These are phyloP conservation scores for Vickermania spadyakhi DNA, from an alignment of 208 protist species.

Conservation along the genomic window DNA sequence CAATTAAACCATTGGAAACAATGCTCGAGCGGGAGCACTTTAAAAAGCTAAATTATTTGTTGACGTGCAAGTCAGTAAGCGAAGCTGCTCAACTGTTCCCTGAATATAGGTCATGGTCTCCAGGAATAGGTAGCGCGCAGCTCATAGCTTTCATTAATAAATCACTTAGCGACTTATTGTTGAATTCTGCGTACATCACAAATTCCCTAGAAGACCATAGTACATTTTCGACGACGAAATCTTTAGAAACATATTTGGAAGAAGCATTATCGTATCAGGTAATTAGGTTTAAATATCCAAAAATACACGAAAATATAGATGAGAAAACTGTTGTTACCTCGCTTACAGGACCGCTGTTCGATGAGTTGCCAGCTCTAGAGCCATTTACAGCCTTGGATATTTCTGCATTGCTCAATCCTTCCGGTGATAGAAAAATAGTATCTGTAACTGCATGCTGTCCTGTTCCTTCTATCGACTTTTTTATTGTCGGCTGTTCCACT, in stretches of 20 bases:
- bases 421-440: slow-evolving; percentile 5
- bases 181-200: slow-evolving; percentile 46
- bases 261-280: slow-evolving; percentile 51
- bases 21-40: slow-evolving; percentile 60
- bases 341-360: slow-evolving; percentile 17
- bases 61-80: slow-evolving; percentile 68
- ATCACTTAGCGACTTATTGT: slow-evolving; percentile 27
- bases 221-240: slow-evolving; percentile 10
- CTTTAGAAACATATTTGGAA: slow-evolving; percentile 33
- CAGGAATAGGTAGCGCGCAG: slow-evolving; percentile 48
- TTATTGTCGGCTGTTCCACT: slow-evolving; percentile 41
- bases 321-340: slow-evolving; percentile 8
- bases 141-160: slow-evolving; percentile 48
- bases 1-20: slow-evolving; percentile 68
- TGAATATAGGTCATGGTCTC: slow-evolving; percentile 65
- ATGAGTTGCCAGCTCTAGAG: slow-evolving; percentile 47
- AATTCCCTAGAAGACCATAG: slow-evolving; percentile 16
- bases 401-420: slow-evolving; percentile 16
- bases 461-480: slow-evolving; percentile 40
- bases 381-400: slow-evolving; percentile 46
- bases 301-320: slow-evolving; percentile 6
- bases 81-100: slow-evolving; percentile 54
- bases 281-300: slow-evolving; percentile 42
- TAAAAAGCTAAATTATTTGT: slow-evolving; percentile 70
- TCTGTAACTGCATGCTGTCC: slow-evolving; percentile 61